Evolutionary conservation across 1,284 basidiomycete species (phyloP).

Genomic region (Porogramme epimiltina): DNA sequence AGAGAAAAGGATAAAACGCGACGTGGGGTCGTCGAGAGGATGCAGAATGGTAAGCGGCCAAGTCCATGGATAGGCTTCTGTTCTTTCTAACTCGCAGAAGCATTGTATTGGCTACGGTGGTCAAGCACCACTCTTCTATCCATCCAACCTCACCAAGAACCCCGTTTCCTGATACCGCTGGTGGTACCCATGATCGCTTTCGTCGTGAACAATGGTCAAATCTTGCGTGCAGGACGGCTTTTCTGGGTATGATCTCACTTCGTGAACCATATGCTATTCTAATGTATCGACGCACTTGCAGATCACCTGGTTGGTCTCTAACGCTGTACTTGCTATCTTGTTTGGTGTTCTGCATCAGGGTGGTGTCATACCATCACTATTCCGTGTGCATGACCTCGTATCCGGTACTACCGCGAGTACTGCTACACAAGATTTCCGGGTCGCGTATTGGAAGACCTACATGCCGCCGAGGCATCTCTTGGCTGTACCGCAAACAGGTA

Average conservation of each 20-base stretch:
- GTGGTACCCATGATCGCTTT: slow-evolving; percentile 37
- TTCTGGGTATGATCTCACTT: slow-evolving; percentile 36
- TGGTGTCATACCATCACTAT: slow-evolving; percentile 41
- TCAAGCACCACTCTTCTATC: slow-evolving; percentile 35
- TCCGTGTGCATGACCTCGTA: slow-evolving; percentile 33
- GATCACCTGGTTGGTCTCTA: slow-evolving; percentile 34
- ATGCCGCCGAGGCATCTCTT: slow-evolving; percentile 42
- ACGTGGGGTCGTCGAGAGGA: slow-evolving; percentile 10
- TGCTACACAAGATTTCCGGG: slow-evolving; percentile 1
- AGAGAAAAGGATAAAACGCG: slow-evolving; percentile 5
- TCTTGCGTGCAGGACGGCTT: slow-evolving; percentile 27
- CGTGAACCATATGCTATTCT: neutral
- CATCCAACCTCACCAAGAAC: slow-evolving; percentile 42
- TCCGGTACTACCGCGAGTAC: neutral
- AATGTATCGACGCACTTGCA: slow-evolving; percentile 7
- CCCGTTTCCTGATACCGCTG: slow-evolving; percentile 42
- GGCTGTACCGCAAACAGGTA: slow-evolving; percentile 30
- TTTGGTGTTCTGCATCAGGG: slow-evolving; percentile 45
- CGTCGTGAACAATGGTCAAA: slow-evolving; percentile 27
- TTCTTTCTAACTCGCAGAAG: slow-evolving; percentile 17
- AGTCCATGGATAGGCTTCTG: neutral
- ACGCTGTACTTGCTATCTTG: slow-evolving; percentile 30
- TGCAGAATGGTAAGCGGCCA: slow-evolving; percentile 15
- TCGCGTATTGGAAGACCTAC: slow-evolving; percentile 46
- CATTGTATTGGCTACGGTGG: slow-evolving; percentile 32